Evolutionary conservation across 768 basidiomycete genomes (phyloP).

Genomic region (Suillus alpinus): DNA sequence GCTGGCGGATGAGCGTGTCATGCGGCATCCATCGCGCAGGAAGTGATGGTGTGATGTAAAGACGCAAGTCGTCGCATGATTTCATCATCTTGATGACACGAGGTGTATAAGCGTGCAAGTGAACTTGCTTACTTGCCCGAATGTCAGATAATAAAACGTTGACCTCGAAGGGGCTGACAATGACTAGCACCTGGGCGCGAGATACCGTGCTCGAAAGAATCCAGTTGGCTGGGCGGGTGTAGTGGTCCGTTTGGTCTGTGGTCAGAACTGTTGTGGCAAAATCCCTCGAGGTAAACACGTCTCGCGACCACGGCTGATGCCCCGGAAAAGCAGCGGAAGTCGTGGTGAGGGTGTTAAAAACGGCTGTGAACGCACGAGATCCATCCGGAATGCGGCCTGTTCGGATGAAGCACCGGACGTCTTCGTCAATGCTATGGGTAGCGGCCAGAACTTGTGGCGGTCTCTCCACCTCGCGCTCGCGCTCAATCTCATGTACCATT

Average conservation of each 20-base stretch:
- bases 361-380: slow-evolving; percentile 18
- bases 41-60: slow-evolving; percentile 21
- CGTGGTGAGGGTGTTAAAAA: slow-evolving; percentile 11
- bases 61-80: slow-evolving; percentile 33
- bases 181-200: slow-evolving; percentile 28
- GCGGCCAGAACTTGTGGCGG: slow-evolving; percentile 29
- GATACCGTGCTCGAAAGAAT: slow-evolving; percentile 35
- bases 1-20: slow-evolving; percentile 23
- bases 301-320: slow-evolving; percentile 15
- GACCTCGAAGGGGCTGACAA: slow-evolving; percentile 42
- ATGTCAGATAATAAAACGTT: slow-evolving; percentile 38
- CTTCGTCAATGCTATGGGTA: slow-evolving; percentile 22
- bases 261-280: slow-evolving; percentile 9
- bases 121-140: slow-evolving; percentile 27
- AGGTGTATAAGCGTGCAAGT: slow-evolving; percentile 43
- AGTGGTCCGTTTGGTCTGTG: slow-evolving; percentile 24
- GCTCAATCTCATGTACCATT: slow-evolving; percentile 39
- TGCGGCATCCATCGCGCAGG: slow-evolving; percentile 15
- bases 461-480: slow-evolving; percentile 36
- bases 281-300: slow-evolving; percentile 16
- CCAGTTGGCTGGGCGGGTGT: slow-evolving; percentile 43
- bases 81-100: slow-evolving; percentile 31
- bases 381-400: slow-evolving; percentile 21
- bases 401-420: slow-evolving; percentile 26
- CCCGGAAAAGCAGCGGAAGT: slow-evolving; percentile 16